Percentiles rank a stretch among this genome's conserved stretches.
phyloP scores from a whole-genome alignment of 306 rosid genomes.

The Begonia fuchsioides region DNA sequence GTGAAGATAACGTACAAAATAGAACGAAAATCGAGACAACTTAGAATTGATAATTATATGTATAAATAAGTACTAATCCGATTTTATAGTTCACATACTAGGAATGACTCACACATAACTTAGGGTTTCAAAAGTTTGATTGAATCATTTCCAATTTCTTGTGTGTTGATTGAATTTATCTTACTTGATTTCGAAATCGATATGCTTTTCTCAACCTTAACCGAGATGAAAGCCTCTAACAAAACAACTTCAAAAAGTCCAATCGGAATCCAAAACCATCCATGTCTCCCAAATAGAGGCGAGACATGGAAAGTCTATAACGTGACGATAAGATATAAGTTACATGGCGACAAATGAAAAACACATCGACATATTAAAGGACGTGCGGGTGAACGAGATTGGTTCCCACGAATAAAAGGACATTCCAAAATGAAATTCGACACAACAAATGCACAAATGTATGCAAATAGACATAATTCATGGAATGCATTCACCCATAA shows the following conservation, averaged over 20 bases:
- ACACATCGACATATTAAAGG: background rate
- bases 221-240: background rate
- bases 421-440: slow-evolving; percentile 11
- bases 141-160: background rate
- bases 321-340: background rate
- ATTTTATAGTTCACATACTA: too few relatives aligned
- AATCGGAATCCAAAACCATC: background rate
- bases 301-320: background rate
- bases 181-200: background rate
- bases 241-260: background rate
- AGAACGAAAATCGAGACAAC: too few relatives aligned
- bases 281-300: slow-evolving; percentile 6
- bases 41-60: too few relatives aligned
- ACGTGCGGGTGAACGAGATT: background rate
- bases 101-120: too few relatives aligned
- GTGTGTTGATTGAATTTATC: background rate
- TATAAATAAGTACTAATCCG: too few relatives aligned
- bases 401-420: slow-evolving; percentile 1
- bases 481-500: background rate
- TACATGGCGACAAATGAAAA: too few relatives aligned
- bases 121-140: background rate
- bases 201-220: background rate
- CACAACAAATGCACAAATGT: background rate
- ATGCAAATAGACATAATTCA: background rate
- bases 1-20: background rate